phyloP scores from a whole-genome alignment of 2,329 filamentous ascomycete species.

The Lasiodiplodia sp. region DNA sequence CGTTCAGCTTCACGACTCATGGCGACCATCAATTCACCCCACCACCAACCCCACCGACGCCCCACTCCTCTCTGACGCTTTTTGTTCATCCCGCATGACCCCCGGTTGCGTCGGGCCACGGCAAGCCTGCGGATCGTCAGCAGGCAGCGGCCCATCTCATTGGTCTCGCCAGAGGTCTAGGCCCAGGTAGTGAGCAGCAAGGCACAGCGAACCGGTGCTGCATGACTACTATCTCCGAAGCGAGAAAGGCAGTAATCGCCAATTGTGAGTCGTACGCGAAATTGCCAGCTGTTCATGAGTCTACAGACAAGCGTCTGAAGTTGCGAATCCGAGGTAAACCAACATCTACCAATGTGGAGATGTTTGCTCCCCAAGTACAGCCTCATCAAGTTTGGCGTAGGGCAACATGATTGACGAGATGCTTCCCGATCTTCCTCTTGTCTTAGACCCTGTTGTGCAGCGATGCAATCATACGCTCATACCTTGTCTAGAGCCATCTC shows the following conservation, averaged over 20 bases:
- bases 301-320: neutral
- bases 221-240: conserved; percentile 1
- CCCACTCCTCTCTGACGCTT: conserved; percentile 4
- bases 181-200: conserved; percentile 1
- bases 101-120: conserved; percentile 12
- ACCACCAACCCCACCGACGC: conserved; percentile 11
- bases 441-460: neutral
- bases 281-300: neutral
- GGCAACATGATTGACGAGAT: neutral
- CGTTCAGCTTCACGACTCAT: conserved; percentile 15
- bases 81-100: conserved; percentile 22
- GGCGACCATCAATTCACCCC: conserved; percentile 19
- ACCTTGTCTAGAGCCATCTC: neutral
- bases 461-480: neutral
- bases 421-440: neutral
- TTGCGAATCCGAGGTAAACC: neutral
- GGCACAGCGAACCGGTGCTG: conserved; percentile 6
- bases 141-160: conserved; percentile 1
- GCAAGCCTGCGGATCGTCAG: conserved; percentile 14
- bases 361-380: neutral
- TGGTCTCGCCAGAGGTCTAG: conserved; percentile 1
- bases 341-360: neutral
- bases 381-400: neutral
- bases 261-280: neutral
- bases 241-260: neutral